Base-by-base conservation (phyloP, 768 basidiomycete species). In the Pisolithus albus region DNA sequence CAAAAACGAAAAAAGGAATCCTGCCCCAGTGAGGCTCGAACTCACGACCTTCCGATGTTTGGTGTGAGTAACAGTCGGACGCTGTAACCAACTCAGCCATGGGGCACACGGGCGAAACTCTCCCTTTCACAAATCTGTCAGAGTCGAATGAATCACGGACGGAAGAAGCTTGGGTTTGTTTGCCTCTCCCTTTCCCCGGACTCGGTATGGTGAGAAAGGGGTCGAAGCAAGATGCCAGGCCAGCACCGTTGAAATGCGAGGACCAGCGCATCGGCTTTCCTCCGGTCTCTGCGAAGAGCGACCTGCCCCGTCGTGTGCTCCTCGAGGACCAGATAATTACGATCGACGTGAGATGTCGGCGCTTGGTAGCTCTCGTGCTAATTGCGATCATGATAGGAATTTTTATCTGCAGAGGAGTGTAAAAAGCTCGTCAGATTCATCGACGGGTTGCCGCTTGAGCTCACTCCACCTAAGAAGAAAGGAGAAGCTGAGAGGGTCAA, bases 401-500 rank as follows among this genome's bases (percentile, higher is more conserved):
- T 85, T 32, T 66, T 86, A 36, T 76, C 80, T 47, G 67, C 74
- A 1, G 72, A 72, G 49, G 85, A 88, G 66, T 88, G 86, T 69
- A 80, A 78, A 56, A 53, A 68, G 7, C 83, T 75, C 57, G 70
- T 78, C 30, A 74, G 77, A 51, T 81, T 84, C 66, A 78, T 87
- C 49, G 79, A 84, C 47, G 63, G 58, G 36, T 71, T 83, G 15
- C 79, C 80, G 21, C 71, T 86, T 13, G 81, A 84, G 57, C 73
- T 84, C 4, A 83, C 84, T 0, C 84, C 83, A 10, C 81, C 85
- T 3, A 83, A 82, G 70, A 86, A 84, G 65, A 72, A 75, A 52
- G 87, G 84, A 8, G 84, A 88, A 61, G 87, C 87, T 1, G 80
- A 79, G 18, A 67, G 87, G 52, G 75, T 84, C 9, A 88, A 88